These are phyloP conservation scores for Sarocladium brachiariae DNA, from an alignment of 2,329 filamentous ascomycete species.

Conservation along the genomic window DNA sequence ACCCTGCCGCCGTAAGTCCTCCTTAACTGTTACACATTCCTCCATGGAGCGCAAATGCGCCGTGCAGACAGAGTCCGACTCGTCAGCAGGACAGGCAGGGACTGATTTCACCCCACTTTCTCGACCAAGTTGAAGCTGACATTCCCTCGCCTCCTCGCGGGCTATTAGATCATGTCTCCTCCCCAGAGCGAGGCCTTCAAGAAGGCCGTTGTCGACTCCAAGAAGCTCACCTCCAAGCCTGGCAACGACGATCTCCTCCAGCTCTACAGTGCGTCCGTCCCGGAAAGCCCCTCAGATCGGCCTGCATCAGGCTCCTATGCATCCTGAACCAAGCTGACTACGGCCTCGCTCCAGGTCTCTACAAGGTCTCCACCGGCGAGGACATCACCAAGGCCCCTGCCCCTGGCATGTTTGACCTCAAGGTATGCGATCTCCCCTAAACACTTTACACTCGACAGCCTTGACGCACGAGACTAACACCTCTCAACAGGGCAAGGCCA, in stretches of 20 bases:
- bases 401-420: conserved; percentile 65
- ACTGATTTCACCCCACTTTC: background rate
- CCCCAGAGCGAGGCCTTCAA: conserved; percentile 41
- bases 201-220: conserved; percentile 54
- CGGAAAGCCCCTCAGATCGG: background rate
- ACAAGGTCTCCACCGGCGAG: conserved; percentile 51
- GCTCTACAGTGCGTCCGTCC: conserved; percentile 43
- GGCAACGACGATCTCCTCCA: conserved; percentile 57
- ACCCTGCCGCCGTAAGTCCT: background rate
- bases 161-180: conserved; percentile 28
- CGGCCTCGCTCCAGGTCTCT: conserved; percentile 38
- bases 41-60: too few species aligned
- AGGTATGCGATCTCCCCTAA: conserved; percentile 43
- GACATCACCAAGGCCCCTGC: conserved; percentile 47
- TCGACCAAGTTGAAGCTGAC: conserved; percentile 3
- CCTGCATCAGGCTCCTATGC: background rate
- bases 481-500: conserved; percentile 63
- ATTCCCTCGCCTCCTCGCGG: background rate
- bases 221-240: conserved; percentile 61
- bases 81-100: background rate
- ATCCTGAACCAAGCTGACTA: too few species aligned
- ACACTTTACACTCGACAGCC: too few species aligned
- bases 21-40: background rate
- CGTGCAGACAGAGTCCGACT: background rate
- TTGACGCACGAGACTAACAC: background rate